These are phyloP conservation scores for Gastroboletus turbinatus DNA, from an alignment of 1,284 basidiomycete species.

Conservation along the genomic window DNA sequence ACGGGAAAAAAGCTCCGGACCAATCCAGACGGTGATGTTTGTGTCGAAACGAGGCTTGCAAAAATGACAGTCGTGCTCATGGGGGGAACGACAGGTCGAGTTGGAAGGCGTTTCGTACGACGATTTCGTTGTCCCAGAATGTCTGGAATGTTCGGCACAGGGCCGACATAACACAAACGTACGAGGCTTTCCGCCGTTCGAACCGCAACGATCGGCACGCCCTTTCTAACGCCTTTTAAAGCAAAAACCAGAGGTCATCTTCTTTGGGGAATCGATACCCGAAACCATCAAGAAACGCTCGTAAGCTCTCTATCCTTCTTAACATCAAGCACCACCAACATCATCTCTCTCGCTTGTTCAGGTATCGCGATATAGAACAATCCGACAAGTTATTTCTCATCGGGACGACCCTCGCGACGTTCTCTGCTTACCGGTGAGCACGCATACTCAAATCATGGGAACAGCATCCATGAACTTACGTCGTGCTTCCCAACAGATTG, in stretches of 20 bases:
- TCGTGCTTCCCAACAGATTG: constrained; percentile 46
- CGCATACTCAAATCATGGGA: neutral
- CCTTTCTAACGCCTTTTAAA: constrained; percentile 28
- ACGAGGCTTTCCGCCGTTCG: constrained; percentile 5
- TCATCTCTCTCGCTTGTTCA: constrained; percentile 26
- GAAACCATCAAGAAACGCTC: constrained; percentile 63
- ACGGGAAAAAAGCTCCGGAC: constrained; percentile 69
- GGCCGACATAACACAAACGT: constrained; percentile 56
- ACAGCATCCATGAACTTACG: neutral
- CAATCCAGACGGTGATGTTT: constrained; percentile 90
- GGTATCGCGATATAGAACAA: constrained; percentile 59
- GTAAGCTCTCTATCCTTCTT: constrained; percentile 44
- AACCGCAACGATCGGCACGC: neutral
- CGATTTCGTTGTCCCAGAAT: constrained; percentile 79
- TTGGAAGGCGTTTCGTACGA: constrained; percentile 74
- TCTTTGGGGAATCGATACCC: constrained; percentile 86
- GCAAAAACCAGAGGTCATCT: constrained; percentile 85
- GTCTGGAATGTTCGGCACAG: constrained; percentile 60
- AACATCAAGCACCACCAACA: neutral
- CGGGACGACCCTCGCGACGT: constrained; percentile 90
- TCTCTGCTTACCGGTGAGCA: constrained; percentile 79
- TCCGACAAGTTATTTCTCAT: constrained; percentile 74
- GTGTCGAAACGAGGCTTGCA: constrained; percentile 22
- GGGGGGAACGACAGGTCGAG: constrained; percentile 56
- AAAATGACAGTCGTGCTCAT: neutral